Conservation (phyloP, 345 rosid species). For the Eucalyptus camaldulensis region DNA sequence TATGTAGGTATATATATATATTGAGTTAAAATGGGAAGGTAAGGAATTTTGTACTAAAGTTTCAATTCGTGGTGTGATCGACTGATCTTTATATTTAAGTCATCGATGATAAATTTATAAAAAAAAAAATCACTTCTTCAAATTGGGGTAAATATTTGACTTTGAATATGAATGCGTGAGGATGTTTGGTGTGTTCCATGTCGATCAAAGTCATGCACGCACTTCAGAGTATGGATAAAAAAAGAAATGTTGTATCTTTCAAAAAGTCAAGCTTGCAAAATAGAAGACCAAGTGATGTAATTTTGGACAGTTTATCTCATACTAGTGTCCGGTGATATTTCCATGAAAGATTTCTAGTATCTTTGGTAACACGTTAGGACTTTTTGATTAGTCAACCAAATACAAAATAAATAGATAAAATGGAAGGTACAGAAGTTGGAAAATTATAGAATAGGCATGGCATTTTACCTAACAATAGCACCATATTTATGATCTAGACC, state of each 20-base stretch:
- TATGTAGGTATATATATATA: not conserved
- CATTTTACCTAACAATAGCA: not conserved
- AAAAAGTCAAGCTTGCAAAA: not conserved
- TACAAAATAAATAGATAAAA: not conserved
- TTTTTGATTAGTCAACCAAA: not conserved
- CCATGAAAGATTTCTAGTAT: not conserved
- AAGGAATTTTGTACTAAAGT: not conserved
- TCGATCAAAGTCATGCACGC: not conserved
- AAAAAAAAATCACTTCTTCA: not conserved
- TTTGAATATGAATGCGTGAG: not conserved
- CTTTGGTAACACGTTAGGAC: not conserved
- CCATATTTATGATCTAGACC: not conserved
- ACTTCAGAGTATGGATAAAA: rapidly evolving
- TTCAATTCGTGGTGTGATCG: rapidly evolving
- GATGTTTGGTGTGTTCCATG: not conserved
- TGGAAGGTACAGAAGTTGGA: not conserved
- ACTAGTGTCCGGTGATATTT: not conserved
- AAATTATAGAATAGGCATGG: not conserved
- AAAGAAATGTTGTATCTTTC: not conserved
- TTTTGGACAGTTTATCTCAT: rapidly evolving
- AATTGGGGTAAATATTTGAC: not conserved
- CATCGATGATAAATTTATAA: not conserved
- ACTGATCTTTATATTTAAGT: rapidly evolving
- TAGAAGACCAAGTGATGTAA: not conserved
- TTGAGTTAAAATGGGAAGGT: not conserved